Evolutionary conservation across 306 rosid species (phyloP).

Genomic region (Clitoria ternatea): DNA sequence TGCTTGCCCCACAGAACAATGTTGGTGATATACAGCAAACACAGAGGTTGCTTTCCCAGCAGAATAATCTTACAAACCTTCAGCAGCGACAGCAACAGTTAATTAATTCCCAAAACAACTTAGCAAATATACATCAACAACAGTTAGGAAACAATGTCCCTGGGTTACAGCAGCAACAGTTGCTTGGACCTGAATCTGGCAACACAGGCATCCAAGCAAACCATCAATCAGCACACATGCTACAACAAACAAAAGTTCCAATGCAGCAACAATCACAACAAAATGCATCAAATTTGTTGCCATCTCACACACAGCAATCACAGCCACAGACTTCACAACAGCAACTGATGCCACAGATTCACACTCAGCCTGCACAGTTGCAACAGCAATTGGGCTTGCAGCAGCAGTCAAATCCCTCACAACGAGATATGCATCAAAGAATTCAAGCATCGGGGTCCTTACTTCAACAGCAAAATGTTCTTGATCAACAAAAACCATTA

Average conservation of each 20-base stretch:
- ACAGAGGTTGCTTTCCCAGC: constrained; percentile 69
- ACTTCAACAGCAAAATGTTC: constrained; percentile 64
- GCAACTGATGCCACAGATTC: constrained; percentile 71
- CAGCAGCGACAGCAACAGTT: constrained; percentile 66
- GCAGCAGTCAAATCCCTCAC: constrained; percentile 65
- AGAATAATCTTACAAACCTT: constrained; percentile 63
- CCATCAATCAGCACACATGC: constrained; percentile 65
- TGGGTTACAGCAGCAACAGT: constrained; percentile 64
- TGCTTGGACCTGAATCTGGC: constrained; percentile 61
- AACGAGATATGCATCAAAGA: constrained; percentile 80
- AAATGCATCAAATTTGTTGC: constrained; percentile 50
- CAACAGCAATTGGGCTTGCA: constrained; percentile 72
- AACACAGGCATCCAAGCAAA: constrained; percentile 69
- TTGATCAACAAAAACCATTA: constrained; percentile 76
- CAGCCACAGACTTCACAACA: constrained; percentile 68
- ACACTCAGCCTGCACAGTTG: constrained; percentile 70
- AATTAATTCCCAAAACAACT: constrained; percentile 68
- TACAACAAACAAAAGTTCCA: constrained; percentile 67
- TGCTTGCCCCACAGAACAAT: constrained; percentile 61
- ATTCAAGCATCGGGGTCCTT: constrained; percentile 65
- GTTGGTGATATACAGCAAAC: constrained; percentile 76
- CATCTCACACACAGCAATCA: constrained; percentile 64
- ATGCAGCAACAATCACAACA: constrained; percentile 67
- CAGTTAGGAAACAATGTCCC: constrained; percentile 69
- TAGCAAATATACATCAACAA: constrained; percentile 71